Evolutionary conservation across 352 stramenopile genomes (phyloP).

Genomic region (Globisporangium paddicum): DNA sequence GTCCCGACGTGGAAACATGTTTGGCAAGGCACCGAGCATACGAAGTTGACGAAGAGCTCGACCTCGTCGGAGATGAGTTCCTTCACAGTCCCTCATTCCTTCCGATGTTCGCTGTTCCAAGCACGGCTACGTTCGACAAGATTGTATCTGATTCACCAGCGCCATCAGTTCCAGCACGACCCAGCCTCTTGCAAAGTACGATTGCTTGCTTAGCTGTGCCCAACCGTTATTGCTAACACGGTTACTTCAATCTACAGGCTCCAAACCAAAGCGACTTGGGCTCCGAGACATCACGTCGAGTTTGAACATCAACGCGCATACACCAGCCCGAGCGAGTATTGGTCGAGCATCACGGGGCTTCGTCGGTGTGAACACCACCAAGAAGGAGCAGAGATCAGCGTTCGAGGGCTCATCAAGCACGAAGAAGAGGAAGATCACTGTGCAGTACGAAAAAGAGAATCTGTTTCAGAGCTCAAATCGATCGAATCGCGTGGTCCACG

Average conservation of each 20-base stretch:
- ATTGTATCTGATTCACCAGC: not conserved
- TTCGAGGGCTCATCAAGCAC: not conserved
- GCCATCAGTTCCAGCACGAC: not conserved
- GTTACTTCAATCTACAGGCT: too few species aligned
- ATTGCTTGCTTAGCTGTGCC: not conserved
- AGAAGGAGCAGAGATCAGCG: not conserved
- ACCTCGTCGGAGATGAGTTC: constrained; percentile 59
- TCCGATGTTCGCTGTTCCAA: not conserved
- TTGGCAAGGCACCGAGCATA: constrained; percentile 27
- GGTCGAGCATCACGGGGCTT: not conserved
- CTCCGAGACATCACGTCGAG: constrained; percentile 3
- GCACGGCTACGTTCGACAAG: not conserved
- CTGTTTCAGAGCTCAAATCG: not conserved
- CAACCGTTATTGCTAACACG: too few species aligned
- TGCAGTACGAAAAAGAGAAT: not conserved
- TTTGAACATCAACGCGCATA: not conserved
- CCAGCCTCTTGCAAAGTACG: constrained; percentile 1
- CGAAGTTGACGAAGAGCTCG: constrained; percentile 59
- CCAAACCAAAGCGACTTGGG: not conserved
- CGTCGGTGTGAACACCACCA: not conserved
- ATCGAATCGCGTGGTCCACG: not conserved
- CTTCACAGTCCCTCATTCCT: constrained; percentile 41
- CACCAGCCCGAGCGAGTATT: not conserved
- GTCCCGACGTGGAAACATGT: constrained; percentile 50
- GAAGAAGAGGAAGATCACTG: not conserved